Evolutionary conservation across 257 asterid species (phyloP).

Genomic region (Hygrophila difformis): DNA sequence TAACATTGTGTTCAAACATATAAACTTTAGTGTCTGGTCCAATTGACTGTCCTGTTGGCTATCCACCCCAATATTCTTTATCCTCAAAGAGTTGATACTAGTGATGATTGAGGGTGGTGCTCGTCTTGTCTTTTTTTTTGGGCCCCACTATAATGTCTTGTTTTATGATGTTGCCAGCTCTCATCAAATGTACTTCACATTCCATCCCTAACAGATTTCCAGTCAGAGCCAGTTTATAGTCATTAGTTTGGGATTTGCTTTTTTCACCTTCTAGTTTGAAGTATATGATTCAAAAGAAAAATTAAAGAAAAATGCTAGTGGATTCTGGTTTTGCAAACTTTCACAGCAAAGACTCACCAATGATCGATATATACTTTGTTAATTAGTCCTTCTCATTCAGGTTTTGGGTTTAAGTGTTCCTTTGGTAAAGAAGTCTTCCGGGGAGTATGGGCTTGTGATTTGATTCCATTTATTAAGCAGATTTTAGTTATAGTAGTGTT

Average conservation of each 20-base stretch:
- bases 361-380: no score
- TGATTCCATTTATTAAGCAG: no score
- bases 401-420: no score
- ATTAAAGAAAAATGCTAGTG: no score
- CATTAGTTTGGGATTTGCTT: not conserved
- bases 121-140: not conserved
- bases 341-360: no score
- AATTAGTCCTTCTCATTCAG: no score
- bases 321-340: no score
- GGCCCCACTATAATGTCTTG: not conserved
- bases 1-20: not conserved
- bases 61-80: no score
- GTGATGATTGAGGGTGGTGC: not conserved
- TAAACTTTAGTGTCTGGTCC: not conserved
- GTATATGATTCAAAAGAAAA: not conserved
- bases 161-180: not conserved
- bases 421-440: no score
- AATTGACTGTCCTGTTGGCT: constrained; percentile 8
- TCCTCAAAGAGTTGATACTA: no score
- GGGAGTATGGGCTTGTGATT: no score
- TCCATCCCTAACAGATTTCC: constrained; percentile 1
- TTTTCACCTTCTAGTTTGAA: not conserved
- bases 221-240: not conserved
- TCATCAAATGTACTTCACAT: not conserved
- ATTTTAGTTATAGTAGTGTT: no score